Conservation (phyloP, 306 rosid species). For the Lithocarpus polystachyus region DNA sequence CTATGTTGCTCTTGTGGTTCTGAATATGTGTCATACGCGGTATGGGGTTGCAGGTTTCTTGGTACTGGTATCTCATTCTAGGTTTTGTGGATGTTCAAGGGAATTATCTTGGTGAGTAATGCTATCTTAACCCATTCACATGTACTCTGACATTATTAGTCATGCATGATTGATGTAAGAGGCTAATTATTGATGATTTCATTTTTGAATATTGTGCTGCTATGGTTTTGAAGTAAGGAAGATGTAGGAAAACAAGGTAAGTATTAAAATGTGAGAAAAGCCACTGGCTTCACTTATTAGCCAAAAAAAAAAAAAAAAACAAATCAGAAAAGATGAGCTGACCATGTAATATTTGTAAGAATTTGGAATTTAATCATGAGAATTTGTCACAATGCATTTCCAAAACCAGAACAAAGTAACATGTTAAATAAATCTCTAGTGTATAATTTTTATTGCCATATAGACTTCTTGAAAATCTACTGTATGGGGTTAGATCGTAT, state of each 20-base stretch:
- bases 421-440: background rate
- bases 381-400: too few relatives aligned
- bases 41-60: conserved; percentile 49
- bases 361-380: too few relatives aligned
- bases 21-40: background rate
- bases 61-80: conserved; percentile 72
- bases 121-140: background rate
- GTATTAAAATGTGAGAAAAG: too few relatives aligned
- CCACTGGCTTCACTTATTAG: too few relatives aligned
- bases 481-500: background rate
- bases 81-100: conserved; percentile 75
- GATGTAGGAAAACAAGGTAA: too few relatives aligned
- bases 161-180: background rate
- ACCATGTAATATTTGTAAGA: too few relatives aligned
- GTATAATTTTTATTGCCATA: background rate
- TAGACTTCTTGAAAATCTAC: background rate
- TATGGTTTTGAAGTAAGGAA: background rate
- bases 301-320: too few relatives aligned
- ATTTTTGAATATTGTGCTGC: background rate
- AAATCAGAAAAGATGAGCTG: too few relatives aligned
- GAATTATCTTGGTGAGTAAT: conserved; percentile 54
- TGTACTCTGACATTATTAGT: background rate
- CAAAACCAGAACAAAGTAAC: background rate
- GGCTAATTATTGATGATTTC: background rate
- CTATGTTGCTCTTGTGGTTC: conserved; percentile 9